These are phyloP conservation scores for Carex arenaria DNA, from an alignment of 202 grass and related monocot genomes.

Conservation along the genomic window DNA sequence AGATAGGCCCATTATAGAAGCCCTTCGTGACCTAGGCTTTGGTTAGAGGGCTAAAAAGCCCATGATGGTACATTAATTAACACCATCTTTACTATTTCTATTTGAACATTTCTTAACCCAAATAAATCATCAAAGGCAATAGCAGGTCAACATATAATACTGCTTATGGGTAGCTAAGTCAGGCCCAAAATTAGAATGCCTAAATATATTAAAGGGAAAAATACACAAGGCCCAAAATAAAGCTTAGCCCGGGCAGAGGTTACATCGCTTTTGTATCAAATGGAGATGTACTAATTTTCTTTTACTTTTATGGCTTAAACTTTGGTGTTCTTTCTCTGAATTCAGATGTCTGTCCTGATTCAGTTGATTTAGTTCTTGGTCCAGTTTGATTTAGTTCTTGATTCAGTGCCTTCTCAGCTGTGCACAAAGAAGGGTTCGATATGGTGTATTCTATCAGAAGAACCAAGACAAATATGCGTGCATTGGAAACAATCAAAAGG, in stretches of 20 bases:
- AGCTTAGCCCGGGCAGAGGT: not conserved
- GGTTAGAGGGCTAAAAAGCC: not conserved
- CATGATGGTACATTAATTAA: not conserved
- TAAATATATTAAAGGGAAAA: too few species aligned
- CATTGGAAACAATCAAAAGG: too few species aligned
- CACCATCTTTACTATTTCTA: not conserved
- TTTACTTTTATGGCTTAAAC: too few species aligned
- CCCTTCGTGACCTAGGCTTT: not conserved
- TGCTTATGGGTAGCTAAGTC: not conserved
- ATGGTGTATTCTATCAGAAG: too few species aligned
- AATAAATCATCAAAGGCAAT: not conserved
- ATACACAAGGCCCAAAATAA: not conserved
- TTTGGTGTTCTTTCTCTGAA: too few species aligned
- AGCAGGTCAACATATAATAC: not conserved
- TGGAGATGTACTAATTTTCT: not conserved
- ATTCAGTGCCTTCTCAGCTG: too few species aligned
- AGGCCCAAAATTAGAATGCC: not conserved
- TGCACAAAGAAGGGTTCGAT: too few species aligned
- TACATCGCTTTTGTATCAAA: not conserved
- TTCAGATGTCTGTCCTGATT: too few species aligned
- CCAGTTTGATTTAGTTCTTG: too few species aligned
- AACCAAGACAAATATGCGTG: too few species aligned
- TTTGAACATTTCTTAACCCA: not conserved
- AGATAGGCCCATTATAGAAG: not conserved
- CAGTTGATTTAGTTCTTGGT: too few species aligned